Base-by-base conservation (phyloP, 1,284 basidiomycete species). In the Ustilago vetiveriae region DNA sequence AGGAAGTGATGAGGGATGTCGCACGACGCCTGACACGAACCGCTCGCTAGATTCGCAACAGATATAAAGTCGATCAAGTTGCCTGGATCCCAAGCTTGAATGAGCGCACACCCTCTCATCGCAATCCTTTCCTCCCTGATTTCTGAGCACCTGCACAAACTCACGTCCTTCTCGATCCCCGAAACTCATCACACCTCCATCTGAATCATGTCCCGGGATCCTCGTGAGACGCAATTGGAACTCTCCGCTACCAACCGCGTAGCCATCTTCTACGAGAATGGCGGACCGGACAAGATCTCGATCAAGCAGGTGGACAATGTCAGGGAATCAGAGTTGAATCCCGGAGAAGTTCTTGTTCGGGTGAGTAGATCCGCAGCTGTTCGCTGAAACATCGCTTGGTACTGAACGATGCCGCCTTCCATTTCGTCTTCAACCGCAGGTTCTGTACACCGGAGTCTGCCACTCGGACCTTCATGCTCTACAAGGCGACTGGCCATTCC, bases 311-410 rank as follows among this genome's bases (percentile, higher is more conserved):
- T 63, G 19, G 50, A 58, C 43, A 63, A 22, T 27, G 32, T 49
- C 46, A 51, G 59, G 48, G 29, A 42, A 23, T 49, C 51, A 4
- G 59, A 90, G n/a, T 89, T 94, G 80, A 84, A 85, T 9, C 88
- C 89, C 0, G 90, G 90, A 50, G 88, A 94, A 83, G 92, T 89
- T 75, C 87, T 93, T 67, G 86, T 93, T 82, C 88, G 90, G 82
- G 85, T 94, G 80, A 37, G 64, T 46, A 7, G 6, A 9, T 14
- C 9, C 29, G 4, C n/a, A n/a, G n/a, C n/a, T n/a, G n/a, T n/a
- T n/a, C n/a, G n/a, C n/a, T n/a, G n/a, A n/a, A n/a, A n/a, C n/a
- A n/a, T n/a, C n/a, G n/a, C n/a, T n/a, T n/a, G n/a, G n/a, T n/a
- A n/a, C n/a, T n/a, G n/a, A n/a, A n/a, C n/a, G n/a, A n/a, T n/a